A percentile compares a stretch with the other conserved stretches of the same genome.
phyloP scores from a whole-genome alignment of 257 asterid species.

The Plectranthus barbatus region DNA sequence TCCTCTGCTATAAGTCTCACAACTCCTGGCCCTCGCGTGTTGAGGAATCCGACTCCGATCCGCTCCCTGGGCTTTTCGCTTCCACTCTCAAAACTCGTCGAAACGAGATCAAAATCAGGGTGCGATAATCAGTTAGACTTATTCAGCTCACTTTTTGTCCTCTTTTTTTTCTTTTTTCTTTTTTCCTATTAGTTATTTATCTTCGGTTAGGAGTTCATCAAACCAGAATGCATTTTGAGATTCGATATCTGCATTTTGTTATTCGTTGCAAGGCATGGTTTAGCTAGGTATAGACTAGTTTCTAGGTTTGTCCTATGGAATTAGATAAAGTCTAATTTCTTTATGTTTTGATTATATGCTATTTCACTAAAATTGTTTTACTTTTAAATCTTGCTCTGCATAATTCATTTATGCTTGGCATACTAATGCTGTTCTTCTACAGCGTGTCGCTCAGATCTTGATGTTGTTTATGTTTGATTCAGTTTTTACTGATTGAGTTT shows the following conservation, averaged over 20 bases:
- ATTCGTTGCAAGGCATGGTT: background rate
- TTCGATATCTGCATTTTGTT: background rate
- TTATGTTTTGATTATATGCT: background rate
- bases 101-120: constrained; percentile 51
- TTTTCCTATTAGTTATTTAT: background rate
- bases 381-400: background rate
- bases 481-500: background rate
- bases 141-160: background rate
- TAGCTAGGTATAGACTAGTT: constrained; percentile 1
- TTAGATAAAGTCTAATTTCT: background rate
- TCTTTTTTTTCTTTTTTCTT: background rate
- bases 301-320: background rate
- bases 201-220: background rate
- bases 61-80: constrained; percentile 65
- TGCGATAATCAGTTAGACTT: background rate
- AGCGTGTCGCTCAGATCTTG: background rate
- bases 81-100: constrained; percentile 61
- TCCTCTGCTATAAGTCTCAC: constrained; percentile 85
- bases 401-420: background rate
- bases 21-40: constrained; percentile 78
- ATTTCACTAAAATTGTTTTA: background rate
- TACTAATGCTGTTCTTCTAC: background rate
- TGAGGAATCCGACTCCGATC: constrained; percentile 77
- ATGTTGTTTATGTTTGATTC: background rate
- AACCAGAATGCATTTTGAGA: background rate